Evolutionary conservation across 805 yeast genomes (phyloP).

Genomic region (Saccharomycopsis sp.): DNA sequence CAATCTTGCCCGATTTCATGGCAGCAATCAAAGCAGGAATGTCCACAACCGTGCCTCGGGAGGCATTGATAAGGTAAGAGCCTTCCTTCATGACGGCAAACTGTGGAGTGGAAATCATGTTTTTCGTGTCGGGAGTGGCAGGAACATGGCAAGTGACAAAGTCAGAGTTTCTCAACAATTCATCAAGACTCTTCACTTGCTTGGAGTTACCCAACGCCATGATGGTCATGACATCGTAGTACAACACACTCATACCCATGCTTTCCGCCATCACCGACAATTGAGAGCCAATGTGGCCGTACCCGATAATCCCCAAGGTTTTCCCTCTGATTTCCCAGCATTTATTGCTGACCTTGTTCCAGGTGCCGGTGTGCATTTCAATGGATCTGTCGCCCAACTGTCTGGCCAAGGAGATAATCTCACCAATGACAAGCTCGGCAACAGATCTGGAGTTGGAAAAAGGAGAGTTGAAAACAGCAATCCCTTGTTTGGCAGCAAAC

Average conservation of each 20-base stretch:
- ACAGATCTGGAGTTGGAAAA: conserved; percentile 98
- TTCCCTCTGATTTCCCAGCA: conserved; percentile 99
- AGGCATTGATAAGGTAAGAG: conserved; percentile 86
- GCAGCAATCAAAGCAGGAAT: conserved; percentile 90
- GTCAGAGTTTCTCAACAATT: conserved; percentile 71
- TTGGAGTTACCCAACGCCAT: conserved; percentile 96
- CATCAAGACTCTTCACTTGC: conserved; percentile 80
- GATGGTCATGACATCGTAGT: conserved; percentile 85
- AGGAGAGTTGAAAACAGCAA: conserved; percentile 97
- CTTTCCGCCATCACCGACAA: conserved; percentile 94
- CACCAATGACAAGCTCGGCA: conserved; percentile 94
- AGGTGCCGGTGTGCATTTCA: conserved; percentile 91
- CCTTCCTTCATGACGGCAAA: conserved; percentile 96
- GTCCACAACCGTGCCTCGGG: conserved; percentile 96
- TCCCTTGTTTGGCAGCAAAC: conserved; percentile 84
- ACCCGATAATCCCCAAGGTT: conserved; percentile 93
- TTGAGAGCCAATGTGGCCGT: conserved; percentile 98
- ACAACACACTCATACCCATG: conserved; percentile 93
- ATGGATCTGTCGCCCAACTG: conserved; percentile 95
- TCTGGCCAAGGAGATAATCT: conserved; percentile 87
- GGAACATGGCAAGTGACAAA: conserved; percentile 94
- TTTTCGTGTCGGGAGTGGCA: conserved; percentile 84
- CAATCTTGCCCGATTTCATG: conserved; percentile 84
- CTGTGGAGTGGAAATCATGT: conserved; percentile 82
- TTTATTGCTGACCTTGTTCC: conserved; percentile 92